phyloP scores from a whole-genome alignment of 2,329 filamentous ascomycete genomes.

The Orbilia quercus region DNA sequence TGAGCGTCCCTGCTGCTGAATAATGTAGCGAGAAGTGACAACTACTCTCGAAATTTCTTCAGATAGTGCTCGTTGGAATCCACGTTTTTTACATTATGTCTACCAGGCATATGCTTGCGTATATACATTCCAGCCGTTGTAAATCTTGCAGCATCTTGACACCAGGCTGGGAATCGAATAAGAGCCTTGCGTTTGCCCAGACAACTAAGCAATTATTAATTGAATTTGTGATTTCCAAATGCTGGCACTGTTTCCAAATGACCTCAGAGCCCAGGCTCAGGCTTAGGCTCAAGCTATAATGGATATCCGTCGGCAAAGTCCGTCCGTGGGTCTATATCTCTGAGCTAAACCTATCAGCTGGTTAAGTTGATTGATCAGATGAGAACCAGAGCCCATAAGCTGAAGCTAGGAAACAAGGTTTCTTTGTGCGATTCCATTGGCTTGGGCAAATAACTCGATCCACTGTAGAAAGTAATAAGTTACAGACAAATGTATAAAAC shows the following conservation, averaged over 20 bases:
- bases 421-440: neutral
- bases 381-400: neutral
- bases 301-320: neutral
- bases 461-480: conserved; percentile 3
- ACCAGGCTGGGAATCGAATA: neutral
- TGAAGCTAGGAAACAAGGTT: conserved; percentile 3
- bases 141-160: neutral
- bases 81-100: neutral
- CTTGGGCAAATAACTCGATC: conserved; percentile 5
- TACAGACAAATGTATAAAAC: too few relatives aligned
- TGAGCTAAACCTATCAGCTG: conserved; percentile 9
- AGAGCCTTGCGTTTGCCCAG: neutral
- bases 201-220: neutral
- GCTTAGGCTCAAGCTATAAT: too few relatives aligned
- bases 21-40: too few relatives aligned
- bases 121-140: neutral
- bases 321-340: neutral
- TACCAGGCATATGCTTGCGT: neutral
- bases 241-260: neutral
- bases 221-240: neutral
- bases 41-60: too few relatives aligned
- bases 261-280: neutral
- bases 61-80: neutral
- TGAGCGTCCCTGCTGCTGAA: too few relatives aligned
- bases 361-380: conserved; percentile 1